Evolutionary conservation across 2,329 filamentous ascomycete species (phyloP), one percentile per base, ranked within the genome.

Genomic region (Aspergillus oerlinghausenensis): DNA sequence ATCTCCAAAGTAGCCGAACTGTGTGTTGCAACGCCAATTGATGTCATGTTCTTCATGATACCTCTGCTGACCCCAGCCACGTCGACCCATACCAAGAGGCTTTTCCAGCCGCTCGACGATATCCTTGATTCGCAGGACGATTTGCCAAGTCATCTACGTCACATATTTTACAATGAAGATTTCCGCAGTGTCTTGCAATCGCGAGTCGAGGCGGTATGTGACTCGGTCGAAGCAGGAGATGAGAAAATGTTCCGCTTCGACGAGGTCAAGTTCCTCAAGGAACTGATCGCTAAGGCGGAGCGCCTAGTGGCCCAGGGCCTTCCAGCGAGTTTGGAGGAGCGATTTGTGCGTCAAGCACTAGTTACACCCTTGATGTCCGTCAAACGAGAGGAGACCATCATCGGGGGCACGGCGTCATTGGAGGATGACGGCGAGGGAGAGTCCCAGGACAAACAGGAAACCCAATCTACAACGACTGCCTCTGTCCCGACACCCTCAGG

Each of bases 201-300:
- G 10, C 82, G 90, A 38, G 86, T 96, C 76, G 80, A 79, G 1
- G 80, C 78, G 1, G 80, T 94, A 4, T 96, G 92, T 73, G 92
- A 97, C 66, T 88, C 82, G 0, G 88, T 95, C 10, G 88, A 94
- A 35, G 89, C 89, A 0, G 90, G 88, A 14, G 89, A 90, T 58
- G 92, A 97, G 72, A 84, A 77, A 54, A 91, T 97, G 89, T 96
- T 89, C 73, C 85, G 91, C 11, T 76, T 96, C 25, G 94, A 81
- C 64, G 82, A 89, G 66, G 76, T 80, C 11, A 96, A 92, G 69
- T 81, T 97, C 0, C 67, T 88, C 6, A 68, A 73, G 1, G 80
- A 87, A 55, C 68, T 97, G 0, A 60, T 92, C 6, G 68, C 73
- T 19, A 97, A 97, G 72, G 91, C 92, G 4, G 80, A 81, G 59